phyloP scores from a whole-genome alignment of 2,329 filamentous ascomycete genomes.

The Teratosphaeria viscida region DNA sequence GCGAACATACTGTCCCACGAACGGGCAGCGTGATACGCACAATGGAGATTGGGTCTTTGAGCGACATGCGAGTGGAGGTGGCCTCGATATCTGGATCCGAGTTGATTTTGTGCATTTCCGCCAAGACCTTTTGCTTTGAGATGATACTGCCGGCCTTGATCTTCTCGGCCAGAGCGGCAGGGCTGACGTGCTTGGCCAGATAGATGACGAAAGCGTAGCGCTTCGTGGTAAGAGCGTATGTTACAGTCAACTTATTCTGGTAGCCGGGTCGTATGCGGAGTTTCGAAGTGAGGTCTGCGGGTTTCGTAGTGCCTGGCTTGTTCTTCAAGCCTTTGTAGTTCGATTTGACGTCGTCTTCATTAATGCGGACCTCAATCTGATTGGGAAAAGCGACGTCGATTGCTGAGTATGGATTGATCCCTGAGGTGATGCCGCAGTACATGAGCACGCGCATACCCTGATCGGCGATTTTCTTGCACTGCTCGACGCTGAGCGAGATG shows the following conservation, averaged over 20 bases:
- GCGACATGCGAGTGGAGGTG: slow-evolving; percentile 75
- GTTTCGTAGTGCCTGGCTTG: slow-evolving; percentile 86
- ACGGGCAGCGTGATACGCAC: slow-evolving; percentile 71
- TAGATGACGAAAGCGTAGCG: slow-evolving; percentile 52
- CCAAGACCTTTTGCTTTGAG: slow-evolving; percentile 68
- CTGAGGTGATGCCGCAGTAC: slow-evolving; percentile 56
- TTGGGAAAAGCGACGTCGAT: slow-evolving; percentile 77
- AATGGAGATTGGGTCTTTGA: slow-evolving; percentile 88
- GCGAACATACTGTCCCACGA: slow-evolving; percentile 67
- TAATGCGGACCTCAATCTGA: slow-evolving; percentile 86
- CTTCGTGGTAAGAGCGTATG: slow-evolving; percentile 86
- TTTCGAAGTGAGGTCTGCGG: slow-evolving; percentile 76
- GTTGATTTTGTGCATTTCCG: slow-evolving; percentile 67
- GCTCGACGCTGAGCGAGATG: slow-evolving; percentile 45
- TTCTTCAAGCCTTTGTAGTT: slow-evolving; percentile 93
- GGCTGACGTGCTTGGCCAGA: slow-evolving; percentile 62
- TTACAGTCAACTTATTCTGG: slow-evolving; percentile 69
- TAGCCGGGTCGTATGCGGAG: slow-evolving; percentile 62
- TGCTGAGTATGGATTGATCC: slow-evolving; percentile 43
- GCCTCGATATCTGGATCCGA: slow-evolving; percentile 76
- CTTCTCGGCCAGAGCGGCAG: slow-evolving; percentile 58
- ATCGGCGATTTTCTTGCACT: slow-evolving; percentile 45
- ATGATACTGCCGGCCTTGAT: slow-evolving; percentile 63
- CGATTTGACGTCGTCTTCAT: slow-evolving; percentile 77
- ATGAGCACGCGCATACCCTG: slow-evolving; percentile 69